phyloP scores from a whole-genome alignment of 768 basidiomycete species.

The Rickenella mellea region DNA sequence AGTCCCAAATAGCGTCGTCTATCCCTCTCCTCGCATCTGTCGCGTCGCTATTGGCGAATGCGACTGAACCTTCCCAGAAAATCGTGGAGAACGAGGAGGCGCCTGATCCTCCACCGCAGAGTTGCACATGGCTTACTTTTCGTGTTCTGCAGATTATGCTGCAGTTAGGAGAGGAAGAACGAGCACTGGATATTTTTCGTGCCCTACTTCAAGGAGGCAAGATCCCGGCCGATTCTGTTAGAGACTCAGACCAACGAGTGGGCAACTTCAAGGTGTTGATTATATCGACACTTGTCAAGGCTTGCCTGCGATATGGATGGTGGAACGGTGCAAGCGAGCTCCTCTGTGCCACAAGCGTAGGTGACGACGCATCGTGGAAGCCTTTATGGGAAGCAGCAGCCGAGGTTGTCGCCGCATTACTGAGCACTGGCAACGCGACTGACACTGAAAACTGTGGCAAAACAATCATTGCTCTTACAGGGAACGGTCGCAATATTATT shows the following conservation, averaged over 20 bases:
- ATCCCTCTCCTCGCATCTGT: too few species aligned
- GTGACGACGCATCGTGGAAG: background rate
- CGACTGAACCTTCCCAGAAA: too few species aligned
- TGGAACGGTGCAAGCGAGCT: constrained; percentile 23
- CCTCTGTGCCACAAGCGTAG: background rate
- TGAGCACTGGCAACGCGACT: constrained; percentile 20
- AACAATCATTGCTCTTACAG: constrained; percentile 32
- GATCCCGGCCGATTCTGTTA: constrained; percentile 39
- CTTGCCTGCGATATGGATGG: constrained; percentile 51
- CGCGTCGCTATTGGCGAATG: too few species aligned
- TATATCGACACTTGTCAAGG: constrained; percentile 35
- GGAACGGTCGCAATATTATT: constrained; percentile 15
- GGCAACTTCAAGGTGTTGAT: constrained; percentile 39
- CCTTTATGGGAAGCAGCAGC: background rate
- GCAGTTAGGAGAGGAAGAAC: constrained; percentile 18
- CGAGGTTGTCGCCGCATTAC: background rate
- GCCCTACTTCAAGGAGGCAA: constrained; percentile 32
- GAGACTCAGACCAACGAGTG: constrained; percentile 23
- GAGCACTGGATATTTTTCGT: constrained; percentile 40
- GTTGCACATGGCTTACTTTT: constrained; percentile 30
- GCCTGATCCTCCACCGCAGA: constrained; percentile 23
- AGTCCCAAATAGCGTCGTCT: too few species aligned
- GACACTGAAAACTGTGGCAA: constrained; percentile 30
- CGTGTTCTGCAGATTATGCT: constrained; percentile 33
- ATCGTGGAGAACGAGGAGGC: too few species aligned